Evolutionary conservation across 2,329 filamentous ascomycete genomes (phyloP), one percentile per base, ranked within the genome.

Genomic region (Penicillium sp.): DNA sequence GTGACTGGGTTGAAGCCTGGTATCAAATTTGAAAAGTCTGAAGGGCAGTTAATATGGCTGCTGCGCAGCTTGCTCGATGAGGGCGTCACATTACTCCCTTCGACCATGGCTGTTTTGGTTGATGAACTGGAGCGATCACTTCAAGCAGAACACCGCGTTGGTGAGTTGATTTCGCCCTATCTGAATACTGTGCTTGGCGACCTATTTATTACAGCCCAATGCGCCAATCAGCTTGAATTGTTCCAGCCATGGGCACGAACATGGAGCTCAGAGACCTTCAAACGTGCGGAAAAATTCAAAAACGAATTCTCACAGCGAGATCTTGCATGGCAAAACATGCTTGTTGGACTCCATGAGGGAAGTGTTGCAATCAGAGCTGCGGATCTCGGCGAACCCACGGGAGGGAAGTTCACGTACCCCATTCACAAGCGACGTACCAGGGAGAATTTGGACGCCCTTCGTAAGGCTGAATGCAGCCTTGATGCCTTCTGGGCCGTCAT

Each of bases 121-220:
- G 80, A 84, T 55, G 79, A 83, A 59, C 62, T 83, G 2, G 78
- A 79, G 22, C 74, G 76, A 7, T 66, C 81, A 3, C 52, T 80
- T 1, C 58, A 75, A 48, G 58, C 64, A 1, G 75, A 81, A 5
- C 60, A 67, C 1, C 54, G 66, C 6, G 72, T 71, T 0, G 64
- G 66, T 16, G 65, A 67, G 1, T 56, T 80, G 5, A 52, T 82
- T 1, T 77, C 80, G 0, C 40, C 70, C 0, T 67, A 58, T 13
- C 57, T 80, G 0, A 70, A 69, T 2, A 51, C 50, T 0, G 39
- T 73, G 0, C 70, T 84, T 7, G 73, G 75, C 3, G 75, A 81
- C 14, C 63, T 83, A 0, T 74, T 78, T 3, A 73, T 83, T 32
- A 38, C 81, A 0, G 59, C 70, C 1, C 67, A 83, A 54, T 79